Base-by-base conservation (phyloP, 768 basidiomycete genomes). In the Collybia mongolica region DNA sequence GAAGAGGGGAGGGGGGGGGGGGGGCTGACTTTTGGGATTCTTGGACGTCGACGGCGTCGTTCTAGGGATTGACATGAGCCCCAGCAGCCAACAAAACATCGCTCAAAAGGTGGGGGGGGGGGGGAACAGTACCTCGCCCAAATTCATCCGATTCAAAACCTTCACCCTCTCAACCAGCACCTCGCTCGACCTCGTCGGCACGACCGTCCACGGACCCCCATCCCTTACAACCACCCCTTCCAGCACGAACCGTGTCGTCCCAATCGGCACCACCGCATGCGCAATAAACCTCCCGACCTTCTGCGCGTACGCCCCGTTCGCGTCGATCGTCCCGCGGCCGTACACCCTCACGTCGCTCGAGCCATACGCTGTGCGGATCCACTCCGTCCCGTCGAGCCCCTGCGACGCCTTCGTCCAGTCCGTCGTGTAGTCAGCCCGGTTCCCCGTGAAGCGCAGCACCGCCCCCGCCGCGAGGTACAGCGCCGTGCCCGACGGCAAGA, bases 401-500 rank as follows among this genome's bases (percentile, higher is more conserved):
- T 58, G 44, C 2, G 35, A 37, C 22, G 49, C 53, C 36, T 52
- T 48, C 23, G 15, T 24, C 59, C 57, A 58, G 22, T 58, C 49
- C 19, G 35, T 35, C 8, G 41, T 56, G 42, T 54, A 56, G 39
- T 53, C 51, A 37, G 48, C 29, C 0, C 41, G 46, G 9, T 54
- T 42, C 19, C 54, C 57, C 2, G 58, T 57, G 35, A 45, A 53
- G n/a, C 50, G 42, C 35, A 60, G 20, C 23, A 58, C 49, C n/a
- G 54, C 44, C 22, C 57, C 57, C n/a, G 57, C 53, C 4, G 59
- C 59, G 20, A 60, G 52, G 29, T 60, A 54, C 24, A 60, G 48
- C 2, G 54, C 46, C 14, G 54, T 54, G 14, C 51, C 55, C 17
- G 56, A 60, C 2, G 59, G 56, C 29, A 60, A 49, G 32, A 60